A percentile compares a stretch with the other conserved stretches of the same genome.
phyloP scores from a whole-genome alignment of 305 asterid species.

The Fraxinus ornus region DNA sequence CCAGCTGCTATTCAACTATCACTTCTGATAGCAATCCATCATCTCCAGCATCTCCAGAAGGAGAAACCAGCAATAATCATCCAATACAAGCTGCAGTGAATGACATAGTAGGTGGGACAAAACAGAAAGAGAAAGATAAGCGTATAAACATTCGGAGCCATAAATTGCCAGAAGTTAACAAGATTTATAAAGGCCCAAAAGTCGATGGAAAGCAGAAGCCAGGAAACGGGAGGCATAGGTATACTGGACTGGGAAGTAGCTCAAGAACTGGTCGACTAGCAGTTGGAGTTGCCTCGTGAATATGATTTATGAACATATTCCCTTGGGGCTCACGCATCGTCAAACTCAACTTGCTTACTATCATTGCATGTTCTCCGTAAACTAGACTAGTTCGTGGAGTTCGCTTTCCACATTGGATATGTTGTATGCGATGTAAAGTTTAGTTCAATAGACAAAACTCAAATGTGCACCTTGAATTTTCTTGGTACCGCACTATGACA shows the following conservation, averaged over 20 bases:
- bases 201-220: conserved; percentile 32
- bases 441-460: neutral
- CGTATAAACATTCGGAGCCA: conserved; percentile 16
- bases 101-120: conserved; percentile 22
- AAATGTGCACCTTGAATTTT: neutral
- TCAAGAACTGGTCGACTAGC: conserved; percentile 28
- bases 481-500: neutral
- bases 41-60: conserved; percentile 30
- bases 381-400: neutral
- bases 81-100: conserved; percentile 14
- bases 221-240: conserved; percentile 20
- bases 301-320: neutral
- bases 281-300: conserved; percentile 39
- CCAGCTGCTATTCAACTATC: conserved; percentile 43
- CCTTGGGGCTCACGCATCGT: neutral
- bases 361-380: neutral
- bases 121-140: conserved; percentile 29
- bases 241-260: conserved; percentile 22
- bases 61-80: conserved; percentile 25
- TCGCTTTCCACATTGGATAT: neutral
- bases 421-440: neutral
- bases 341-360: neutral
- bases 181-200: conserved; percentile 28
- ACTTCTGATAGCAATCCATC: conserved; percentile 44
- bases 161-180: conserved; percentile 23